phyloP scores from a whole-genome alignment of 345 rosid species.

The Linum trigynum region DNA sequence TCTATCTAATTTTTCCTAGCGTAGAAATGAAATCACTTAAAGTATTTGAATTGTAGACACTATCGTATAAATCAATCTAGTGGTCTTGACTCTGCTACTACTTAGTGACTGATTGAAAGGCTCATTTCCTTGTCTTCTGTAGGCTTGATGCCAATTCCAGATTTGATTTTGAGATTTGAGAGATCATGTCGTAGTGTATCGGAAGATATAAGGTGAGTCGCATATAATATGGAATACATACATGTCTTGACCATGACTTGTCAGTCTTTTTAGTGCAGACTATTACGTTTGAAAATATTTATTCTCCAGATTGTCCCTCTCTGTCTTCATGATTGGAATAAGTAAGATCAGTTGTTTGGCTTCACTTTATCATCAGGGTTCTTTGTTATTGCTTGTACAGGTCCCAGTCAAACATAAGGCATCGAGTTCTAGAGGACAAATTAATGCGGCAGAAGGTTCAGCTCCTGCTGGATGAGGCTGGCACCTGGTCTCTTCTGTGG shows the following conservation, averaged over 20 bases:
- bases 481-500: conserved; percentile 98
- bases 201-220: conserved; percentile 68
- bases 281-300: neutral
- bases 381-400: conserved; percentile 25
- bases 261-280: neutral
- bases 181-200: conserved; percentile 68
- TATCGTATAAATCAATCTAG: neutral
- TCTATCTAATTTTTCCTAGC: neutral
- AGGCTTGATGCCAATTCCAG: conserved; percentile 83
- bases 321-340: neutral
- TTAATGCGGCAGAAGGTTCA: conserved; percentile 93
- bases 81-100: neutral
- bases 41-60: neutral
- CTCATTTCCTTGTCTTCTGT: conserved; percentile 17
- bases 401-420: conserved; percentile 57
- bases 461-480: conserved; percentile 90
- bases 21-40: neutral
- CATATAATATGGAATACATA: conserved; percentile 1
- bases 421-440: conserved; percentile 83
- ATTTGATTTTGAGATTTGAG: conserved; percentile 77
- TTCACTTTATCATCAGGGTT: conserved; percentile 7
- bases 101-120: neutral
- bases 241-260: conserved; percentile 2
- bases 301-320: neutral
- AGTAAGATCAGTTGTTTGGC: neutral